Evolutionary conservation across 169 alveolate species (phyloP), one percentile per base, ranked within the genome.

Genomic region (Fabrea salina): DNA sequence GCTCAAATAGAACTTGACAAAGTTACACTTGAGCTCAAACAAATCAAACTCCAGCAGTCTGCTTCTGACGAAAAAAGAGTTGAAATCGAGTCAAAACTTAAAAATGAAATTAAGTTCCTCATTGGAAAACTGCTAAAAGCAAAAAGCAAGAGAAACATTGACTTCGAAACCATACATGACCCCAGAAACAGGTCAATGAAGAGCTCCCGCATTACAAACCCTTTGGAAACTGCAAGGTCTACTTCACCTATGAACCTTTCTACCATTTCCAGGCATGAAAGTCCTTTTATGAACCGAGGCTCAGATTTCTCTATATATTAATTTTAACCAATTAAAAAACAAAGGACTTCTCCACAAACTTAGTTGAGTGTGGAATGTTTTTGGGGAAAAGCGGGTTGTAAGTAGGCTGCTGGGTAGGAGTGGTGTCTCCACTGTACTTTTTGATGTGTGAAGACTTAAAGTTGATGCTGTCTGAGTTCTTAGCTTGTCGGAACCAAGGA

Each of bases 401-500:
- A n/a, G 56, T n/a, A 47, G 16, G 16, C 16, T 47, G 56, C 16
- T 47, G 30, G 56, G 2, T 25, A 47, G 2, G 5, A 25, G 30
- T 47, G 1, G 56, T 47, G 30, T 47, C 19, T 47, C 56, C 19
- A 47, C 19, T 47, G 56, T 47, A 25, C 16, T 47, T 47, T 0
- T 16, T n/a, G 2, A n/a, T 47, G 19, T 47, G 16, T 25, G 56
- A 3, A 2, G 16, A n/a, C 16, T n/a, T n/a, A 1, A n/a, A 25
- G 30, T 47, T n/a, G 56, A n/a, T 47, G 30, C 56, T 47, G 16
- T 16, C 56, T 47, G 30, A n/a, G 2, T 47, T 47, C 16, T 16
- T 47, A 47, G 56, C 92, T 37, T 85, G 85, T 32, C 79, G 51
- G 32, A 89, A 83, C 89, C 89, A 90, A 32, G 86, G 82, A 54